Conservation (phyloP, 305 asterid genomes). For the Solanum chacoense region DNA sequence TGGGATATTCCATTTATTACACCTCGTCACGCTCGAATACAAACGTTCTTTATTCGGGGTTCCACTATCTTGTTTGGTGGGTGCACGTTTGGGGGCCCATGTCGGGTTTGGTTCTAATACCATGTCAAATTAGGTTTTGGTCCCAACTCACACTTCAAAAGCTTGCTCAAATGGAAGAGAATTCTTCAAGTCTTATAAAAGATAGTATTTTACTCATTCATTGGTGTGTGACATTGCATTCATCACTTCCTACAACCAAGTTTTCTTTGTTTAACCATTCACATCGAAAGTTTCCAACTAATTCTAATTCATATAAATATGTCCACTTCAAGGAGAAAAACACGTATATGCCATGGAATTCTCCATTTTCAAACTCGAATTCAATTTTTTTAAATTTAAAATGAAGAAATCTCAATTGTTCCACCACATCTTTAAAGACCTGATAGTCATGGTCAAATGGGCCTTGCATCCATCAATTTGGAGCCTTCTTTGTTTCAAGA, state of each 20-base stretch:
- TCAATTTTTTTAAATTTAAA: no score
- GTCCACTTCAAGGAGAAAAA: background rate
- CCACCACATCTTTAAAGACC: background rate
- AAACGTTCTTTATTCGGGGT: background rate
- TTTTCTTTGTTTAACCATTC: background rate
- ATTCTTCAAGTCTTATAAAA: background rate
- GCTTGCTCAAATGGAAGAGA: background rate
- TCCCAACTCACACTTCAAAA: background rate
- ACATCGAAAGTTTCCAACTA: background rate
- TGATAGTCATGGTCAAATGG: background rate
- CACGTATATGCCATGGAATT: background rate
- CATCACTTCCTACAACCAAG: background rate
- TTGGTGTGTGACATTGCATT: background rate
- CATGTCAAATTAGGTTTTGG: background rate
- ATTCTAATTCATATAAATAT: background rate
- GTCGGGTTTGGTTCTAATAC: background rate
- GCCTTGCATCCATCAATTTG: background rate
- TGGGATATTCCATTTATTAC: background rate
- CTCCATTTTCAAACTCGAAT: background rate
- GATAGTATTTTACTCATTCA: background rate
- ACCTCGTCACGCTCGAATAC: background rate
- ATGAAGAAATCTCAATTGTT: background rate
- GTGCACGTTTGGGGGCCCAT: background rate
- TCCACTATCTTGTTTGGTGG: background rate
- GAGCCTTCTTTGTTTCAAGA: background rate